Evolutionary conservation across 371 early-diverging fungal genomes (phyloP), one percentile per base, ranked within the genome.

Genomic region (Mucor lusitanicus): DNA sequence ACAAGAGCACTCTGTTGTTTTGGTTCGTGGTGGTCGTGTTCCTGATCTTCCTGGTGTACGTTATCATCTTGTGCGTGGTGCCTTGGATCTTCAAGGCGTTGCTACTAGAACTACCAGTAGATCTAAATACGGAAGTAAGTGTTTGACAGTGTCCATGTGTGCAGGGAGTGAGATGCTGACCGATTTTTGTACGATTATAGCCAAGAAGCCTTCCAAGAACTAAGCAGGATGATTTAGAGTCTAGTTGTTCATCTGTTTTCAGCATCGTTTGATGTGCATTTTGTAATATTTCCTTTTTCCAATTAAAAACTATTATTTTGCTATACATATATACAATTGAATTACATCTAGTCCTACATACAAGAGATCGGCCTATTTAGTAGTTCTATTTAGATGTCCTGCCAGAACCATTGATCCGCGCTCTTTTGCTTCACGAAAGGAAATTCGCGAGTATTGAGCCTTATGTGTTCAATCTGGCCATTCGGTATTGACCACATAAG

Each of bases 11-110:
- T 92, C 92, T 15, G 97, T 97, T 25, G 99, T 98, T 21, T 77
- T 97, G 35, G 96, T 98, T 7, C 87, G 96, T 58, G 99, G 98
- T 39, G 97, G 91, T 68, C 88, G 97, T 85, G 95, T 96, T 8
- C 91, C 93, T 30, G 99, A 98, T 92, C 88, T 95, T 69, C 98
- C 98, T n/a, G 98, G 99, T 91, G 97, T 98, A 23, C 87, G 92
- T 69, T 98, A 98, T 75, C 95, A 95, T 79, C 77, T 98, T 69
- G 89, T 97, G 9, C 90, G 99, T 59, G 99, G 98, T 55, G 94
- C 95, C 37, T 78, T 94, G 63, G 99, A 98, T 88, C 90, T 95
- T 64, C 95, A 95, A 73, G 98, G 97, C 48, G 98, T 98, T 27
- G 91, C 92, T 44, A 91, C 90, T 69, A 86, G 98, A 78, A 86